Evolutionary conservation across 1,139 yeast species (phyloP).

Genomic region (Geotrichum cucujoidarum): DNA sequence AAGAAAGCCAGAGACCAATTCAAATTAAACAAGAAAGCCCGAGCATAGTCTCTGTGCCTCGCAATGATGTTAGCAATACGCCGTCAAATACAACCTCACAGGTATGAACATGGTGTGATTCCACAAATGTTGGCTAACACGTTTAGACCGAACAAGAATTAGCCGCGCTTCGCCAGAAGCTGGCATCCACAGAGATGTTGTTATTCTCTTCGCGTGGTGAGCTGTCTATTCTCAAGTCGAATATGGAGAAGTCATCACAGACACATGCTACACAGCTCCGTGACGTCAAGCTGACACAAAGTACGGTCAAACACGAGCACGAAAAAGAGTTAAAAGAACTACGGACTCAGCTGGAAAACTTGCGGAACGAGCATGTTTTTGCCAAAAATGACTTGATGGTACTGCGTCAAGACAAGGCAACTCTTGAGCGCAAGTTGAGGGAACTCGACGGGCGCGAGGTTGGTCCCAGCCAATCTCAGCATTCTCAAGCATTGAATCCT

Average conservation of each 20-base stretch:
- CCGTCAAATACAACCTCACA: no score
- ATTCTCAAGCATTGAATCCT: background rate
- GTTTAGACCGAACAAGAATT: slow-evolving; percentile 1
- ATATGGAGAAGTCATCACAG: slow-evolving; percentile 47
- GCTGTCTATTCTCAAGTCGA: slow-evolving; percentile 66
- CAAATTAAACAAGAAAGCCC: background rate
- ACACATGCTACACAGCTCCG: slow-evolving; percentile 32
- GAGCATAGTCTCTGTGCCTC: background rate
- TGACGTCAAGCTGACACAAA: slow-evolving; percentile 33
- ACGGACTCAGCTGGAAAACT: slow-evolving; percentile 45
- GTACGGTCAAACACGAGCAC: slow-evolving; percentile 43
- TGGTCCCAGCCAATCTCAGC: no score
- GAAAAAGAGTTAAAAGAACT: slow-evolving; percentile 44
- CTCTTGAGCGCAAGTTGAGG: slow-evolving; percentile 1
- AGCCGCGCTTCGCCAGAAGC: slow-evolving; percentile 17
- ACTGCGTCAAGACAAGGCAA: slow-evolving; percentile 4
- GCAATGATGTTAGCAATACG: no score
- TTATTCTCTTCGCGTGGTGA: slow-evolving; percentile 47
- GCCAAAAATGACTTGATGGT: slow-evolving; percentile 39
- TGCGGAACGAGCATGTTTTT: slow-evolving; percentile 71
- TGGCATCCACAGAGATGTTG: slow-evolving; percentile 17
- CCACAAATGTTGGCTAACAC: no score
- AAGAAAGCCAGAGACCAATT: no score
- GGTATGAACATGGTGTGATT: no score
- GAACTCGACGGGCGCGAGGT: background rate